phyloP scores from a whole-genome alignment of 768 basidiomycete genomes.

The Lepiota venenata region DNA sequence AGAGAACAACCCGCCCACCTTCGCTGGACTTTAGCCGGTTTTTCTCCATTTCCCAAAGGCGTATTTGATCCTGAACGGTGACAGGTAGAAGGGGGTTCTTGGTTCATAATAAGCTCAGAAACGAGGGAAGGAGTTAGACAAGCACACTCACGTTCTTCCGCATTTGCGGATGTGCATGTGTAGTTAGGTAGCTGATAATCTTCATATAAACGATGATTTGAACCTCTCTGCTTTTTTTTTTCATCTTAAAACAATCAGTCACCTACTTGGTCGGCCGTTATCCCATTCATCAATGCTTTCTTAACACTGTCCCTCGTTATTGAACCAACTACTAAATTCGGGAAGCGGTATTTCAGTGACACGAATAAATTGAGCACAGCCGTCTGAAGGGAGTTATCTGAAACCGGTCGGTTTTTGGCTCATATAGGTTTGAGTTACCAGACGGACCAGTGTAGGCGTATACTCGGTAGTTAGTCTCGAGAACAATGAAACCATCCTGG shows the following conservation, averaged over 20 bases:
- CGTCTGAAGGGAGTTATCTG: slow-evolving; percentile 94
- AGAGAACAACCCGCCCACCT: slow-evolving; percentile 64
- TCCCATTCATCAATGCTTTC: slow-evolving; percentile 90
- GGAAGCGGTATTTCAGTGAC: slow-evolving; percentile 89
- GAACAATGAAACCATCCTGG: slow-evolving; percentile 86
- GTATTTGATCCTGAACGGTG: slow-evolving; percentile 97
- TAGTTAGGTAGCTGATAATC: slow-evolving; percentile 94
- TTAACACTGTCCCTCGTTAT: slow-evolving; percentile 95
- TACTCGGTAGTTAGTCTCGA: slow-evolving; percentile 97
- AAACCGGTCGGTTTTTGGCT: slow-evolving; percentile 14
- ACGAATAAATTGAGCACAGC: slow-evolving; percentile 95
- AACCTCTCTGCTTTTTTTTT: neutral
- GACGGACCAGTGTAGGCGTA: slow-evolving; percentile 92
- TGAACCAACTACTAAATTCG: slow-evolving; percentile 94
- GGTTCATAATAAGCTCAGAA: slow-evolving; percentile 20
- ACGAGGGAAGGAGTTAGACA: slow-evolving; percentile 19
- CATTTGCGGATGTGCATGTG: slow-evolving; percentile 98
- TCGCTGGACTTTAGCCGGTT: slow-evolving; percentile 87
- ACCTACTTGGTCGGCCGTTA: slow-evolving; percentile 90
- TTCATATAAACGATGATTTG: slow-evolving; percentile 29
- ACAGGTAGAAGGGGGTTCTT: slow-evolving; percentile 95
- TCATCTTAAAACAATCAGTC: slow-evolving; percentile 3
- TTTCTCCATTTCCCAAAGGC: slow-evolving; percentile 95
- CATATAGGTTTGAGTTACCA: slow-evolving; percentile 21
- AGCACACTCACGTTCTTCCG: slow-evolving; percentile 66